These are phyloP conservation scores for Coffea eugenioides DNA, from an alignment of 257 asterid genomes.

Conservation along the genomic window DNA sequence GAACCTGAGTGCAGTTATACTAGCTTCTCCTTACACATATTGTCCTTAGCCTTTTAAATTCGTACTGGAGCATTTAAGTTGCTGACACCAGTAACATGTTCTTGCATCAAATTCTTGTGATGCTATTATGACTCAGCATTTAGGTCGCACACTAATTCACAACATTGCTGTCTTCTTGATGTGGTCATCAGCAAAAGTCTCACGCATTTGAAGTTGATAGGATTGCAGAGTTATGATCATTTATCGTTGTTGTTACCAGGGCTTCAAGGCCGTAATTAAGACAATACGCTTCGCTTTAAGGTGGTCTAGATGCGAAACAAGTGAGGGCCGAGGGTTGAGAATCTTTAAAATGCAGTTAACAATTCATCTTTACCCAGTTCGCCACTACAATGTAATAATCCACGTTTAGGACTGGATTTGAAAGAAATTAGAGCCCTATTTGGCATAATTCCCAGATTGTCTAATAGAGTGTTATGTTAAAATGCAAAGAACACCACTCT, in stretches of 20 bases:
- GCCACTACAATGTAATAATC: background rate
- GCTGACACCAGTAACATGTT: slow-evolving; percentile 8
- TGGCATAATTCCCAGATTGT: background rate
- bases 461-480: background rate
- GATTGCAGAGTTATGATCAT: background rate
- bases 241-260: background rate
- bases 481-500: background rate
- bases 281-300: background rate
- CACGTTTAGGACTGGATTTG: background rate
- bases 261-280: background rate
- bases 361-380: background rate
- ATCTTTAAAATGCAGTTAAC: background rate
- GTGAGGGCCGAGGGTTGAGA: background rate
- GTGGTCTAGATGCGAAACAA: background rate
- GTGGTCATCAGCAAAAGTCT: slow-evolving; percentile 1
- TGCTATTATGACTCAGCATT: slow-evolving; percentile 15
- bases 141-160: background rate
- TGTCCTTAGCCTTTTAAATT: background rate
- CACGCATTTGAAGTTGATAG: slow-evolving; percentile 3
- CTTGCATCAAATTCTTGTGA: slow-evolving; percentile 16
- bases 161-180: background rate
- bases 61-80: background rate
- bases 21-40: background rate
- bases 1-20: background rate
- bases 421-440: background rate